phyloP scores from a whole-genome alignment of 176 grass and related monocot species.

The Canna indica region DNA sequence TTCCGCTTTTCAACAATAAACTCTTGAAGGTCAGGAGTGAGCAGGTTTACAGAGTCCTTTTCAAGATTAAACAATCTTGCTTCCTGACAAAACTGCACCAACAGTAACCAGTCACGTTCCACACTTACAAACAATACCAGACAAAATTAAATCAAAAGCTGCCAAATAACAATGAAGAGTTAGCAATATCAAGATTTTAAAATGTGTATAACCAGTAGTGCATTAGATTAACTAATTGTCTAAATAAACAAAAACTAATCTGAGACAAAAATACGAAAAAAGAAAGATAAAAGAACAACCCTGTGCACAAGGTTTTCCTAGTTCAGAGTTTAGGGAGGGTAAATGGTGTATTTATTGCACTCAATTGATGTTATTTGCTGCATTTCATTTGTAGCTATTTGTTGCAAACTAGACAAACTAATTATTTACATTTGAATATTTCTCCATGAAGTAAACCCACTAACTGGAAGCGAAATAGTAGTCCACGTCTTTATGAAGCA shows the following conservation, averaged over 20 bases:
- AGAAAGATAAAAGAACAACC: not conserved
- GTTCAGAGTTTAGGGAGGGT: no score
- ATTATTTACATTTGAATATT: no score
- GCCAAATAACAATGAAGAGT: not conserved
- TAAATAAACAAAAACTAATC: not conserved
- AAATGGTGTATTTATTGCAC: no score
- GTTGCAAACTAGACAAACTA: not conserved
- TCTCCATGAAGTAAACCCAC: no score
- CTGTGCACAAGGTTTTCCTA: no score
- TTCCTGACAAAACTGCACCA: not conserved
- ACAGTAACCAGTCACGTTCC: not conserved
- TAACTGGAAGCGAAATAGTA: no score
- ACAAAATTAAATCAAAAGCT: no score
- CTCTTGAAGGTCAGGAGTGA: not conserved
- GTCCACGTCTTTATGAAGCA: no score
- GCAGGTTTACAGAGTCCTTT: not conserved
- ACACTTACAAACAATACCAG: no score
- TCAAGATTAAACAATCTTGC: not conserved
- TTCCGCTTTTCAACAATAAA: not conserved
- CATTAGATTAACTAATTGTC: not conserved
- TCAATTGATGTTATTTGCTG: not conserved
- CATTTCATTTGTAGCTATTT: not conserved
- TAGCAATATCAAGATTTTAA: not conserved
- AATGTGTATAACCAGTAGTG: not conserved
- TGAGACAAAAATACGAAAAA: no score